These are phyloP conservation scores for Oidium heveae DNA, from an alignment of 2,329 filamentous ascomycete genomes.

Conservation along the genomic window DNA sequence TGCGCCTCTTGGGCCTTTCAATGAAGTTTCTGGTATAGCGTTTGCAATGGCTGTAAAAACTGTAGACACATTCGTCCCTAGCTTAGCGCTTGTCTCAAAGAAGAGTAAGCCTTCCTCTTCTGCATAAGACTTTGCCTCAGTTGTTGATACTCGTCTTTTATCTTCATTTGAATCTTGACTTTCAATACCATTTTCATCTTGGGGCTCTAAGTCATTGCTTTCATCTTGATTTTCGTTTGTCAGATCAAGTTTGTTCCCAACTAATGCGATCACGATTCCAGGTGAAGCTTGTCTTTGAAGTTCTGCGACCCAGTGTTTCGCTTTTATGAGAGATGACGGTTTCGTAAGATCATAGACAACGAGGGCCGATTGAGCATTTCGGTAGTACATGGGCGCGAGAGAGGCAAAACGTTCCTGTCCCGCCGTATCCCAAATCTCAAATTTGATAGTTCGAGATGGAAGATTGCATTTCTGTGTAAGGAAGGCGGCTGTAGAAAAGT, in stretches of 20 bases:
- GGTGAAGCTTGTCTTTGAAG: conserved; percentile 87
- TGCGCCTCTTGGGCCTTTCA: conserved; percentile 66
- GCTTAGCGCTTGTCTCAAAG: conserved; percentile 97
- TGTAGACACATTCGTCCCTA: conserved; percentile 75
- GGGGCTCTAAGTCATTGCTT: conserved; percentile 24
- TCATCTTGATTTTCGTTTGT: conserved; percentile 30
- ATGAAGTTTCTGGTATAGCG: conserved; percentile 83
- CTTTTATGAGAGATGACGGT: conserved; percentile 81
- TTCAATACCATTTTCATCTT: conserved; percentile 16
- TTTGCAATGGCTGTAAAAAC: conserved; percentile 98
- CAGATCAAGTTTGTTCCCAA: conserved; percentile 91
- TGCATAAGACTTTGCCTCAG: conserved; percentile 77
- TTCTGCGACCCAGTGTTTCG: conserved; percentile 96
- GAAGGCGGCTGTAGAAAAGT: conserved; percentile 48
- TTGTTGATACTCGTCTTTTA: conserved; percentile 69
- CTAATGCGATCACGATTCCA: conserved; percentile 87
- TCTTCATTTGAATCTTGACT: conserved; percentile 41
- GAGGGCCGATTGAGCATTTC: conserved; percentile 89
- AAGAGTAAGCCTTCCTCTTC: conserved; percentile 87
- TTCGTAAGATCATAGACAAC: conserved; percentile 98
- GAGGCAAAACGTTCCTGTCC: conserved; percentile 95
- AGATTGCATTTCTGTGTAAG: conserved; percentile 97
- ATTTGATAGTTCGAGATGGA: conserved; percentile 73
- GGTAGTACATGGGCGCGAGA: conserved; percentile 97
- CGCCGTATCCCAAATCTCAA: conserved; percentile 95